These are phyloP conservation scores for Apiotrichum sp. DNA, from an alignment of 1,284 basidiomycete species.

Conservation along the genomic window DNA sequence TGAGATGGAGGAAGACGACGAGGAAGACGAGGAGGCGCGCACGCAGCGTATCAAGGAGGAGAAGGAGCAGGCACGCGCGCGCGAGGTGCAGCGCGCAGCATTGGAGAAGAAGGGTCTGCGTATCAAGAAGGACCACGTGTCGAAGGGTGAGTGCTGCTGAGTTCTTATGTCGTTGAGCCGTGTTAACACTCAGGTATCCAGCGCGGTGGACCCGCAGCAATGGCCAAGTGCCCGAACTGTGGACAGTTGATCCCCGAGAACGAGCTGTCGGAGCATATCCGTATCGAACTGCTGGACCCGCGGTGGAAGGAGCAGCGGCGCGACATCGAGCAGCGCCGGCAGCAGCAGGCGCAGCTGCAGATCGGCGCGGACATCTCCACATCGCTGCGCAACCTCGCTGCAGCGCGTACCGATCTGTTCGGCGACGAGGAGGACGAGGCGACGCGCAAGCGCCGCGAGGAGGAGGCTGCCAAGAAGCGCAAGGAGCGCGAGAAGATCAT, in stretches of 20 bases:
- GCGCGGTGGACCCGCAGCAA: conserved; percentile 57
- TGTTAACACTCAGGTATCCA: conserved; percentile 50
- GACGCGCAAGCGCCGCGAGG: conserved; percentile 72
- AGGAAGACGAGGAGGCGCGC: conserved; percentile 56
- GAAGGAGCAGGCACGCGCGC: conserved; percentile 65
- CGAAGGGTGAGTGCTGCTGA: conserved; percentile 63
- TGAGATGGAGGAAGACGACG: conserved; percentile 57
- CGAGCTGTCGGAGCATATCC: conserved; percentile 95
- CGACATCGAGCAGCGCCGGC: conserved; percentile 74
- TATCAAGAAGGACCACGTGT: conserved; percentile 93
- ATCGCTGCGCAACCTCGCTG: conserved; percentile 82
- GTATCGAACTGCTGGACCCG: conserved; percentile 95
- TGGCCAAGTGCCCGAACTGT: conserved; percentile 87
- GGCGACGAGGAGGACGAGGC: conserved; percentile 79
- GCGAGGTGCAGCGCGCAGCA: conserved; percentile 68
- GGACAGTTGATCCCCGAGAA: conserved; percentile 88
- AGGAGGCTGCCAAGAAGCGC: conserved; percentile 67
- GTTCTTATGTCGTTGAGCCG: conserved; percentile 30
- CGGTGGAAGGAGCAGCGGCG: conserved; percentile 95
- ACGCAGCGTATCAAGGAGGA: conserved; percentile 64
- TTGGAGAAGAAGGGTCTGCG: conserved; percentile 81
- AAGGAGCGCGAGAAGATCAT: conserved; percentile 85
- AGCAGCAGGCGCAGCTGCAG: conserved; percentile 80
- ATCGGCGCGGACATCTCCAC: conserved; percentile 77
- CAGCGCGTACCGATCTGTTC: conserved; percentile 89